Evolutionary conservation across 345 rosid species (phyloP).

Genomic region (Eutrema heterophyllum): DNA sequence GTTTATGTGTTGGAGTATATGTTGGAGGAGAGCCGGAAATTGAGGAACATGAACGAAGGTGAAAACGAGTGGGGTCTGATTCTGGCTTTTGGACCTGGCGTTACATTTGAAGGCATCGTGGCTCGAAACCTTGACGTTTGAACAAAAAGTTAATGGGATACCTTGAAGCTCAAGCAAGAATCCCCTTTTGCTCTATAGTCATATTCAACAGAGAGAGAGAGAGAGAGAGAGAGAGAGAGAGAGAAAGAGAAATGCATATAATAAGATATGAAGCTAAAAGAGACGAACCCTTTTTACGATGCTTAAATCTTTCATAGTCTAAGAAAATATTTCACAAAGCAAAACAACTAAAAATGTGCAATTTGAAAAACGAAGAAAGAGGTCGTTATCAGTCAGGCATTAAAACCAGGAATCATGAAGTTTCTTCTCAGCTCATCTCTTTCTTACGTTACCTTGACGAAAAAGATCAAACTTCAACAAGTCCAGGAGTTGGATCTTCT

Average conservation of each 20-base stretch:
- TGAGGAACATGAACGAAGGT: slow-evolving; percentile 19
- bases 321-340: slow-evolving; percentile 19
- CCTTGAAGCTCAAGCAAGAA: slow-evolving; percentile 26
- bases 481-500: slow-evolving; percentile 86
- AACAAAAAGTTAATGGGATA: not conserved
- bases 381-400: not conserved
- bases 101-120: slow-evolving; percentile 94
- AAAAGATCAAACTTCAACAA: slow-evolving; percentile 9
- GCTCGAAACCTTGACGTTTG: slow-evolving; percentile 67
- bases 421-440: slow-evolving; percentile 10
- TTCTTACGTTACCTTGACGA: not conserved
- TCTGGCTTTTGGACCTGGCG: slow-evolving; percentile 95
- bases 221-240: not conserved
- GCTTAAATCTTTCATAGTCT: slow-evolving; percentile 11
- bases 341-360: slow-evolving; percentile 12
- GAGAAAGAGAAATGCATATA: not conserved
- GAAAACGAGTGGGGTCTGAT: slow-evolving; percentile 69
- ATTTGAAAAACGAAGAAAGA: slow-evolving; percentile 1
- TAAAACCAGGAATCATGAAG: slow-evolving; percentile 12
- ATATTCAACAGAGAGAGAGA: not conserved
- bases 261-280: slow-evolving; percentile 14
- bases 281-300: slow-evolving; percentile 1
- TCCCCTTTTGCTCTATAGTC: not conserved
- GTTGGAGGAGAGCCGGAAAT: slow-evolving; percentile 67
- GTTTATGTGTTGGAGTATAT: slow-evolving; percentile 89